Base-by-base conservation (phyloP, 1,139 yeast species). In the Geotrichum bryndzae region DNA sequence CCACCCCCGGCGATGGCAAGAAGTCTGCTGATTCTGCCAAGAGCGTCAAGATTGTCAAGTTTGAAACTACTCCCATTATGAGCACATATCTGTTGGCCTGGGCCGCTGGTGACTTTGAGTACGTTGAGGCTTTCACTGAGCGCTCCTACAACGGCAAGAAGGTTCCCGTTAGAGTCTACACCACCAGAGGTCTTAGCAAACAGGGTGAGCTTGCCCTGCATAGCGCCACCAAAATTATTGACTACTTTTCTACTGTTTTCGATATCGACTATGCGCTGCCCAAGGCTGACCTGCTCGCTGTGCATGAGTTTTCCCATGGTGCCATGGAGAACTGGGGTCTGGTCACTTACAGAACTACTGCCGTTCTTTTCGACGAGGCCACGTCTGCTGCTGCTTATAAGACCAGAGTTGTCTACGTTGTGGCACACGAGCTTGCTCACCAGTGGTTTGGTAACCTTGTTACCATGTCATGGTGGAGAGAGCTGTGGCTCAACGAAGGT, bases 391-490 rank as follows among this genome's bases (percentile, higher is more conserved):
- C 87, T 59, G 79, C 82, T 56, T 85, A 88, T 69, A 85, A 86
- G 75, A 85, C 85, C 71, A 85, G 90, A 68, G 96, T 90, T 13
- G 89, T 94, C 23, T 92, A 90, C 73, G 96, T 90, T 52, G 90
- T 90, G 56, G 90, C 87, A 73, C 96, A 90, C 77, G 96, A 90
- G 76, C 80, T 90, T 72, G 96, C 96, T 31, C 96, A 90, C 74
- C 96, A 90, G 77, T 90, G 96, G 96, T 90, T 90, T 74, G 96
- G 96, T 67, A 87, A 90, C 76, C 79, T 90, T 70, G 96, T 89
- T 64, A 90, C 96, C 65, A 90, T 90, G 96, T 89, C 88, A 69
- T 90, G 94, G 90, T 90, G 96, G 96, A 95, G 90, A 74, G 96
- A 89, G 64, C 82, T 90, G 66, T 90, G 96, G 96, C 82, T 90